Evolutionary conservation across 768 basidiomycete genomes (phyloP).

Genomic region (Kwoniella newhampshirensis): DNA sequence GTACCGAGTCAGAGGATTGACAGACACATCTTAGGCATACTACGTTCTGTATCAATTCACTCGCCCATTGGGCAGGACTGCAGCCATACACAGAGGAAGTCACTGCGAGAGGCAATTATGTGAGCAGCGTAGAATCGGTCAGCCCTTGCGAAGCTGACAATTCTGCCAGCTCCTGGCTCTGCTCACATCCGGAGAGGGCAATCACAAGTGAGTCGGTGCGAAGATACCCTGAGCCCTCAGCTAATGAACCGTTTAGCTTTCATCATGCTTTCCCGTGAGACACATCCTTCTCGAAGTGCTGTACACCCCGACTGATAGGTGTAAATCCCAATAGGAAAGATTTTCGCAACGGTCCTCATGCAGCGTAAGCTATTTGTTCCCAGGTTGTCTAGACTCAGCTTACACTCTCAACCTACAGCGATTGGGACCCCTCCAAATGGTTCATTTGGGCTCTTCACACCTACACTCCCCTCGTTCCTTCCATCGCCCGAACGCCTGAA

Average conservation of each 20-base stretch:
- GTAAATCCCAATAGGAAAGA: slow-evolving; percentile 53
- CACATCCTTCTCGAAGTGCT: background rate
- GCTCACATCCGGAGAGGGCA: slow-evolving; percentile 73
- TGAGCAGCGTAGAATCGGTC: slow-evolving; percentile 49
- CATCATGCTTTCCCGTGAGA: slow-evolving; percentile 72
- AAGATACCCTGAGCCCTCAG: background rate
- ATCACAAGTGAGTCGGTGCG: slow-evolving; percentile 60
- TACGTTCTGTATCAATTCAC: slow-evolving; percentile 52
- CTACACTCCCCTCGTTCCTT: slow-evolving; percentile 47
- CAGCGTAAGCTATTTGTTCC: slow-evolving; percentile 27
- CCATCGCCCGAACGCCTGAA: slow-evolving; percentile 45
- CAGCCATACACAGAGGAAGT: slow-evolving; percentile 80
- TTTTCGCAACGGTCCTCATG: slow-evolving; percentile 62
- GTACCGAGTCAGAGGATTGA: background rate
- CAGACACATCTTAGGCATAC: slow-evolving; percentile 40
- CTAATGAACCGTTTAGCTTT: slow-evolving; percentile 23
- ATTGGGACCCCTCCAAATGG: slow-evolving; percentile 85
- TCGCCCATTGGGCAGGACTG: slow-evolving; percentile 78
- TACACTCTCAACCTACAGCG: slow-evolving; percentile 54
- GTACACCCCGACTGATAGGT: background rate
- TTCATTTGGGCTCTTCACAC: slow-evolving; percentile 61
- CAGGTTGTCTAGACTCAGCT: slow-evolving; percentile 32
- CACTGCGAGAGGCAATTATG: slow-evolving; percentile 71
- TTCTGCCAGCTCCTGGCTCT: slow-evolving; percentile 63
- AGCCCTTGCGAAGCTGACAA: background rate